Evolutionary conservation across 352 stramenopile species (phyloP).

Genomic region (Phytophthora uliginosa): DNA sequence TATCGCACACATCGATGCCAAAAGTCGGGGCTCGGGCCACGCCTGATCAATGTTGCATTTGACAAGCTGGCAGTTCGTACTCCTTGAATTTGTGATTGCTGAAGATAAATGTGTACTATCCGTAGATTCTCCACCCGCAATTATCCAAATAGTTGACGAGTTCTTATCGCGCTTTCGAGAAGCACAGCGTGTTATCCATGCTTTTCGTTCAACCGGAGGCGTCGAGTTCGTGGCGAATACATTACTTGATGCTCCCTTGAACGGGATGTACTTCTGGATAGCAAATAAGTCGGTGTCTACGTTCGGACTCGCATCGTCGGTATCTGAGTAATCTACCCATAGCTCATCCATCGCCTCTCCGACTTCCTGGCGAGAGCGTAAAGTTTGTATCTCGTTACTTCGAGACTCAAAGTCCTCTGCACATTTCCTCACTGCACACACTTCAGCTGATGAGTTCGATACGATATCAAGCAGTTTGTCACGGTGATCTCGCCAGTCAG

Average conservation of each 20-base stretch:
- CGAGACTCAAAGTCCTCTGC: slow-evolving; percentile 26
- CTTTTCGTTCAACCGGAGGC: slow-evolving; percentile 25
- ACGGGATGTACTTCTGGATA: slow-evolving; percentile 62
- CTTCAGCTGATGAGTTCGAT: slow-evolving; percentile 24
- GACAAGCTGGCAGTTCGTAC: slow-evolving; percentile 60
- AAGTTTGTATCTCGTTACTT: slow-evolving; percentile 21
- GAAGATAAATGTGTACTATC: slow-evolving; percentile 6
- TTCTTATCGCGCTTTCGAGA: slow-evolving; percentile 65
- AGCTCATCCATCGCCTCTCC: slow-evolving; percentile 29
- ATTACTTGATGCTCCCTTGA: slow-evolving; percentile 39
- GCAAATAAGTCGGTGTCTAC: slow-evolving; percentile 22
- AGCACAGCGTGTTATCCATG: slow-evolving; percentile 65
- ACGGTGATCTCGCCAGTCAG: slow-evolving; percentile 25
- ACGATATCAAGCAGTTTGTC: slow-evolving; percentile 24
- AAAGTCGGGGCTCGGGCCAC: slow-evolving; percentile 55
- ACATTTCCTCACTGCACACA: slow-evolving; percentile 36
- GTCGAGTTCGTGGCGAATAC: background rate
- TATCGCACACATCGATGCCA: slow-evolving; percentile 43
- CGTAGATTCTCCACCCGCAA: slow-evolving; percentile 41
- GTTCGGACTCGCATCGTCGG: background rate
- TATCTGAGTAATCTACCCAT: slow-evolving; percentile 8
- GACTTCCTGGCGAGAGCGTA: slow-evolving; percentile 31
- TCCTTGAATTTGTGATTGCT: slow-evolving; percentile 31
- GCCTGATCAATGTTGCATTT: slow-evolving; percentile 63
- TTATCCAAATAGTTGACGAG: slow-evolving; percentile 63